These are phyloP conservation scores for Canavalia gladiata DNA, from an alignment of 306 rosid genomes.

Conservation along the genomic window DNA sequence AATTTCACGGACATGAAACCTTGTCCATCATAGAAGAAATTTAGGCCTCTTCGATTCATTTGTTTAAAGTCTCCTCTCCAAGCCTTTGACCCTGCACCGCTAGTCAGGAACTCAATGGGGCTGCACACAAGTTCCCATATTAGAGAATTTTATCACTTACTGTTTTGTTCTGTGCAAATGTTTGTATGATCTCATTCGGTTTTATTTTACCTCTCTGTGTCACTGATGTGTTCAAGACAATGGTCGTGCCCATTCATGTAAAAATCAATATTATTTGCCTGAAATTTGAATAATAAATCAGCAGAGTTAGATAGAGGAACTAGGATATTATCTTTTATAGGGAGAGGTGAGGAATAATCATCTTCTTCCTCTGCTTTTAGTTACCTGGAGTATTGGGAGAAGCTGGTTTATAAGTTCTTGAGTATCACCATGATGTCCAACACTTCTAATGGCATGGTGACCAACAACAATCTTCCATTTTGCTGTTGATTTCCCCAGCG, in stretches of 20 bases:
- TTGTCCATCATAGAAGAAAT: conserved; percentile 71
- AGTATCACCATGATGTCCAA: conserved; percentile 64
- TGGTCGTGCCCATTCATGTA: conserved; percentile 72
- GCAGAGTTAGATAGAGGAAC: conserved; percentile 17
- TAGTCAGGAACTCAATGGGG: conserved; percentile 58
- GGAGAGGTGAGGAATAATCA: neutral
- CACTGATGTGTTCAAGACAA: conserved; percentile 69
- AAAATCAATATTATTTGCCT: conserved; percentile 63
- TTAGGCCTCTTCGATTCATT: conserved; percentile 41
- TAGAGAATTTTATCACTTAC: conserved; percentile 29
- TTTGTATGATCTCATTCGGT: neutral
- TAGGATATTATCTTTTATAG: neutral
- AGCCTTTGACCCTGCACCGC: conserved; percentile 75
- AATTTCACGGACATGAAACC: conserved; percentile 69
- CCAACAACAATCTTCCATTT: conserved; percentile 65
- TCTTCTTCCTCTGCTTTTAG: neutral
- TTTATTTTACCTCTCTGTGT: conserved; percentile 63
- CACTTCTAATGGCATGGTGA: conserved; percentile 61
- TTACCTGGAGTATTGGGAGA: conserved; percentile 65
- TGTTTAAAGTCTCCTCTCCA: conserved; percentile 61
- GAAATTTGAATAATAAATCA: conserved; percentile 20
- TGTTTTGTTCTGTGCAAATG: neutral
- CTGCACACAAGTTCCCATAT: conserved; percentile 55
- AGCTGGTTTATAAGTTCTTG: conserved; percentile 54
- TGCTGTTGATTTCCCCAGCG: conserved; percentile 48